phyloP scores from a whole-genome alignment of 208 protist species.

The Strigomonas galati region DNA sequence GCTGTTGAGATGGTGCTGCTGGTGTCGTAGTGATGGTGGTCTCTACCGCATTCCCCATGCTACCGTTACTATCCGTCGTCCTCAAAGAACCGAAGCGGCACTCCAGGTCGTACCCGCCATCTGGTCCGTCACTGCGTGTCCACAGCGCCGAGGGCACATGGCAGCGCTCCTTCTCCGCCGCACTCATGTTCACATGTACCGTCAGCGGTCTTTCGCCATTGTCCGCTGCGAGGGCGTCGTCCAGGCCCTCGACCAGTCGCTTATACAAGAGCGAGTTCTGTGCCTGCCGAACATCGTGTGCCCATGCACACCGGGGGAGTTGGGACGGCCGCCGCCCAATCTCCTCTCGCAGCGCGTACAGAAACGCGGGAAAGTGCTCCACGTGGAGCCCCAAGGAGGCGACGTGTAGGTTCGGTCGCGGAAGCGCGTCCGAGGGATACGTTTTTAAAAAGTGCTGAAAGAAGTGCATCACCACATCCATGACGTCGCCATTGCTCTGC shows the following conservation, averaged over 20 bases:
- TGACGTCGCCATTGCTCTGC: conserved; percentile 50
- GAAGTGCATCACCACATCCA: conserved; percentile 64
- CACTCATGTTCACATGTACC: conserved; percentile 19
- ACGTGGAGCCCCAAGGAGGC: conserved; percentile 75
- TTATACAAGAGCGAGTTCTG: conserved; percentile 14
- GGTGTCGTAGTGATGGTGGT: not conserved
- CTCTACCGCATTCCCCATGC: not conserved
- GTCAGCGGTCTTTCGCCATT: not conserved
- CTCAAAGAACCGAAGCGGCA: not conserved
- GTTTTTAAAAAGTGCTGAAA: not conserved
- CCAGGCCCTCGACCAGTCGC: conserved; percentile 2
- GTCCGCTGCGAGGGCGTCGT: not conserved
- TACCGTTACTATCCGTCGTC: too few species aligned
- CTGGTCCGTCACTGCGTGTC: not conserved
- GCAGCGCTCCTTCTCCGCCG: conserved; percentile 17
- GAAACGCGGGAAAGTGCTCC: conserved; percentile 56
- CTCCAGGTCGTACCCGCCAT: not conserved
- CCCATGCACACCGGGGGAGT: conserved; percentile 1
- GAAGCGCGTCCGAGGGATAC: not conserved
- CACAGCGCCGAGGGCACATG: conserved; percentile 9
- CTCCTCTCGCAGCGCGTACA: conserved; percentile 39
- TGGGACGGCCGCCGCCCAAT: not conserved
- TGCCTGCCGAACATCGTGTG: not conserved
- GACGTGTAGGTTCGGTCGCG: conserved; percentile 14
- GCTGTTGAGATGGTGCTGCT: too few species aligned